phyloP scores from a whole-genome alignment of 2,329 filamentous ascomycete species.

The Hirsutella minnesotensis region DNA sequence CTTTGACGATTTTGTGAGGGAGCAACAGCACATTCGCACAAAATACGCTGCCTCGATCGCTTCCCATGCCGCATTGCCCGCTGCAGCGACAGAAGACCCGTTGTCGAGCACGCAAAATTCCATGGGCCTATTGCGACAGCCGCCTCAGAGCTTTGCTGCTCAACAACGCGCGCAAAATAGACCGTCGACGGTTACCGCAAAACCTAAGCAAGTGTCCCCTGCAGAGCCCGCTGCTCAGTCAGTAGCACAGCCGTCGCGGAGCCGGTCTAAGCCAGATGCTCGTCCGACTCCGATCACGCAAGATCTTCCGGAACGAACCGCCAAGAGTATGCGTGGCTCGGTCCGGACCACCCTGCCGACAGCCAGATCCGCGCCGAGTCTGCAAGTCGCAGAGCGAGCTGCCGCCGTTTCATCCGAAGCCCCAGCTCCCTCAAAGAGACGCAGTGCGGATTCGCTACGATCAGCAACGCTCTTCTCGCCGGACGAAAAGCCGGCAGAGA shows the following conservation, averaged over 20 bases:
- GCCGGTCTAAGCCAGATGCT: slow-evolving; percentile 15
- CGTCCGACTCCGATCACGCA: slow-evolving; percentile 11
- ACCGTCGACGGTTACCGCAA: slow-evolving; percentile 12
- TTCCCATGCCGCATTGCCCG: slow-evolving; percentile 12
- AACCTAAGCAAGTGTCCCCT: slow-evolving; percentile 10
- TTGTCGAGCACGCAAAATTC: slow-evolving; percentile 21
- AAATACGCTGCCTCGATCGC: slow-evolving; percentile 17
- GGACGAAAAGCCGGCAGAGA: slow-evolving; percentile 34
- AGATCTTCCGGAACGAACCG: slow-evolving; percentile 10
- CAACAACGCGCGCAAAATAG: slow-evolving; percentile 49
- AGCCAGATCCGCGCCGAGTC: slow-evolving; percentile 13
- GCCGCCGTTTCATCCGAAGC: slow-evolving; percentile 14
- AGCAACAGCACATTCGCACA: slow-evolving; percentile 31
- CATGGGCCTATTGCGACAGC: slow-evolving; percentile 35
- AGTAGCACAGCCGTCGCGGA: slow-evolving; percentile 18
- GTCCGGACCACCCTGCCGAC: slow-evolving; percentile 15
- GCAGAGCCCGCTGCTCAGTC: slow-evolving; percentile 11
- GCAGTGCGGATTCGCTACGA: slow-evolving; percentile 19
- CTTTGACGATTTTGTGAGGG: slow-evolving; percentile 47
- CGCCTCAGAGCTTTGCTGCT: slow-evolving; percentile 54
- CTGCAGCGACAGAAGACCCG: slow-evolving; percentile 20
- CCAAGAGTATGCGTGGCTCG: slow-evolving; percentile 16
- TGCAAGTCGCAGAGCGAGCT: slow-evolving; percentile 18
- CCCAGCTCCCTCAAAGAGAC: slow-evolving; percentile 12
- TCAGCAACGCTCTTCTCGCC: slow-evolving; percentile 43